These are phyloP conservation scores for Ilyonectria robusta DNA, from an alignment of 2,329 filamentous ascomycete genomes.

Conservation along the genomic window DNA sequence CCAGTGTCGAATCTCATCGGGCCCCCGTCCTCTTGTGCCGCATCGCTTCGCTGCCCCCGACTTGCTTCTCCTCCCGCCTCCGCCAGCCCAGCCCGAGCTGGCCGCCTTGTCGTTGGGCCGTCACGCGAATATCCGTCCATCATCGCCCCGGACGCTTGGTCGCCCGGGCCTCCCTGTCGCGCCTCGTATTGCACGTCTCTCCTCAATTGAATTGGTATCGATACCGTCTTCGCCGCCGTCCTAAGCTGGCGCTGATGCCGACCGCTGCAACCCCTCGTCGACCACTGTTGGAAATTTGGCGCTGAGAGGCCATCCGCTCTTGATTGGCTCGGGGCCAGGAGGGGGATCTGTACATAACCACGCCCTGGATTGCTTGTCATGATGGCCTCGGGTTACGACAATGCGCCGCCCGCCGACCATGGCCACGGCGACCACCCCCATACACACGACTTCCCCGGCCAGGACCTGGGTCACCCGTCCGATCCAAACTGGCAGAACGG, in stretches of 20 bases:
- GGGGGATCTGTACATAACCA: slow-evolving; percentile 42
- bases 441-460: slow-evolving; percentile 43
- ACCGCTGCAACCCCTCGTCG: slow-evolving; percentile 52
- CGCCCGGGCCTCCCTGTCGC: slow-evolving; percentile 36
- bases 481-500: slow-evolving; percentile 57
- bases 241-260: slow-evolving; percentile 56
- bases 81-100: slow-evolving; percentile 41
- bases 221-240: slow-evolving; percentile 35
- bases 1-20: slow-evolving; percentile 41
- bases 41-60: slow-evolving; percentile 48
- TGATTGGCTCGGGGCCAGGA: slow-evolving; percentile 47
- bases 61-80: slow-evolving; percentile 42
- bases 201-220: slow-evolving; percentile 49
- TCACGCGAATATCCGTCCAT: slow-evolving; percentile 47
- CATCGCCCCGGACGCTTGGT: slow-evolving; percentile 35
- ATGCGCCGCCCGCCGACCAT: slow-evolving; percentile 57
- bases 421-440: slow-evolving; percentile 49
- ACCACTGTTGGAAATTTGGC: slow-evolving; percentile 51
- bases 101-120: slow-evolving; percentile 43
- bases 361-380: slow-evolving; percentile 46
- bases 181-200: slow-evolving; percentile 34
- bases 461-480: slow-evolving; percentile 50
- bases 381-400: slow-evolving; percentile 65
- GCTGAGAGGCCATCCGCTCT: slow-evolving; percentile 47
- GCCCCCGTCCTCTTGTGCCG: slow-evolving; percentile 45